Evolutionary conservation across 2,329 filamentous ascomycete species (phyloP), one percentile per base, ranked within the genome.

Genomic region (Calonectria pauciramosa): DNA sequence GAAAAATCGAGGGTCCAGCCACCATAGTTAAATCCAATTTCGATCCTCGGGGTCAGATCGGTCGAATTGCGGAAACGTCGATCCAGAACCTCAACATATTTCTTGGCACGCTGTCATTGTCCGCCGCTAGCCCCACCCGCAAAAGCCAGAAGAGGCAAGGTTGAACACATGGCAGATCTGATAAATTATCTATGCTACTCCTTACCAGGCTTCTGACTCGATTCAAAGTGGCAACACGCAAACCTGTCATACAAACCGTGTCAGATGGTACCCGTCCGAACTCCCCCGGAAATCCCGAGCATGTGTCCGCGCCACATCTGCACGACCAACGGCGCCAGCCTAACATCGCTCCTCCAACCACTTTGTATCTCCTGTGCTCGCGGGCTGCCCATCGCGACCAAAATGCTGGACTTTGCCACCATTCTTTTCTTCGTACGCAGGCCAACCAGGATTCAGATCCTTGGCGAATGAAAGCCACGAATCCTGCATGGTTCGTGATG

Each of bases 361-460:
- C 34, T 28, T 60, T 18, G 56, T 60, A 11, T 60, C 56, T 23
- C 56, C 56, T 4, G 30, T 34, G 30, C 13, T 41, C 8, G 34
- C 36, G 3, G 56, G n/a, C 34, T 60, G 36, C 23, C 56, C 56
- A 10, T 60, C 13, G 23, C 16, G 36, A 8, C 56, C 56, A 28
- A 60, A 60, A 60, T 60, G 56, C 34, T 60, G 56, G 4, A 60
- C 56, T 28, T 60, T 60, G 56, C 56, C 56, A 41, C 56, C 56
- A 18, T 60, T 60, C 2, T 20, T n/a, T 9, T 60, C 56, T 13
- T 60, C 34, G 34, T 60, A 60, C 5, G 34, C 56, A 2, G 56
- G 56, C 56, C 56, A 60, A 13, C 56, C 56, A 3, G 56, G 56
- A 13, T 60, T 23, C 56, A 60, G 20, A 18, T 32, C 11, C 34